phyloP scores from a whole-genome alignment of 108 stramenopile genomes.

The Skeletonema menzelii region DNA sequence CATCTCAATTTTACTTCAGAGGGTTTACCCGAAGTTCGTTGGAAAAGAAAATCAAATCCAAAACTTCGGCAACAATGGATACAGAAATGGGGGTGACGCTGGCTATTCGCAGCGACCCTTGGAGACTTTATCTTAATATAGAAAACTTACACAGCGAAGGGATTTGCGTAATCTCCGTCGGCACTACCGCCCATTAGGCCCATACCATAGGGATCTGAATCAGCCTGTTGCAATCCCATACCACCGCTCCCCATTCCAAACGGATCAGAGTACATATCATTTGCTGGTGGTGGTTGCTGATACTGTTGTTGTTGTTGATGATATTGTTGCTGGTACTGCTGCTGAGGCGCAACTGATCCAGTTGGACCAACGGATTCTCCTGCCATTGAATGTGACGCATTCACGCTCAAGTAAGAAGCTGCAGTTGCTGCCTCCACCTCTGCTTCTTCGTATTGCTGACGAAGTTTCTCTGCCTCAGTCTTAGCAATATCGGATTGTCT shows the following conservation, averaged over 20 bases:
- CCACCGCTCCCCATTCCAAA: conserved; percentile 3
- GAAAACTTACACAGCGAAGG: conserved; percentile 23
- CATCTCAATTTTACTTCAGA: neutral
- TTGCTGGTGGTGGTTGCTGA: no score
- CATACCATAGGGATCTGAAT: conserved; percentile 15
- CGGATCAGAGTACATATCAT: no score
- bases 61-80: no score
- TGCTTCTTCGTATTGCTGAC: conserved; percentile 68
- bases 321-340: neutral
- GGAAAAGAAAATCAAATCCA: no score
- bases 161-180: conserved; percentile 37
- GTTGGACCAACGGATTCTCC: neutral
- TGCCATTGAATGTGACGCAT: conserved; percentile 3
- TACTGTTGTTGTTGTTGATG: conserved; percentile 10
- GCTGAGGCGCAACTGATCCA: conserved; percentile 10
- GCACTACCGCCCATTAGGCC: conserved; percentile 24
- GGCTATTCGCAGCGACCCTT: neutral
- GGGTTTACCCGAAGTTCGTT: no score
- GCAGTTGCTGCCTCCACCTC: conserved; percentile 77
- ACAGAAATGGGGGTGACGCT: no score
- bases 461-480: conserved; percentile 61
- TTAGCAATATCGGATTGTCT: conserved; percentile 53
- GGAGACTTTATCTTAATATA: neutral
- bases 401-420: conserved; percentile 49
- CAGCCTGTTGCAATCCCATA: neutral